A percentile compares a stretch with the other conserved stretches of the same genome.
Evolutionary conservation across 179 eudicot species (phyloP).

Genomic region (Sideroxylon spinosum): DNA sequence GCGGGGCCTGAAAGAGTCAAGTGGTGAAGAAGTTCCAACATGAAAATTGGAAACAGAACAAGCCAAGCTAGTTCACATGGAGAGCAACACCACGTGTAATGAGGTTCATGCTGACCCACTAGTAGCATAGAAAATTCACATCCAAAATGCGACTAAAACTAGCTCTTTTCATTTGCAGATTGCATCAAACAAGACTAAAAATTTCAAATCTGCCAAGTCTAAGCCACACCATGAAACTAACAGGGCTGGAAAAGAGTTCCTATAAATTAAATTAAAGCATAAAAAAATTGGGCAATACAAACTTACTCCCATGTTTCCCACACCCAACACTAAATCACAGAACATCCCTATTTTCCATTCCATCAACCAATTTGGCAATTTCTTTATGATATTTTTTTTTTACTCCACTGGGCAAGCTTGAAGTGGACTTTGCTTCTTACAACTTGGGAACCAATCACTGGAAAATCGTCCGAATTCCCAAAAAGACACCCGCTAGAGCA

Average conservation of each 20-base stretch:
- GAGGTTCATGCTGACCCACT: no score
- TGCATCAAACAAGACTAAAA: background rate
- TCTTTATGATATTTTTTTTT: background rate
- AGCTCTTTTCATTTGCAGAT: background rate
- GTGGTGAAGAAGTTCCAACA: no score
- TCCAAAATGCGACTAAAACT: no score
- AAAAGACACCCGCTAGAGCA: conserved; percentile 15
- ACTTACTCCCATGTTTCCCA: background rate
- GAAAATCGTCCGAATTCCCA: background rate
- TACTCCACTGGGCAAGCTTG: background rate
- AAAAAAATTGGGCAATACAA: no score
- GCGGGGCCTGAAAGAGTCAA: no score
- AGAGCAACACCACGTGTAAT: no score
- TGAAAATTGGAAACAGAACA: no score
- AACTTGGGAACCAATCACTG: background rate
- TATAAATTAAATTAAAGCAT: no score
- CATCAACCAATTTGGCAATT: background rate
- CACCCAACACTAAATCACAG: background rate
- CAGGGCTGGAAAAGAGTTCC: no score
- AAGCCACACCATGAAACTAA: no score
- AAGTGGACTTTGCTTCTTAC: background rate
- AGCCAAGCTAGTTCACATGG: no score
- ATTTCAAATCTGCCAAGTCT: background rate
- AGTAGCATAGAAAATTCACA: no score
- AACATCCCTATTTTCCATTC: background rate